These are phyloP conservation scores for Tympanopsis confertula DNA, from an alignment of 2,329 filamentous ascomycete species.

Conservation along the genomic window DNA sequence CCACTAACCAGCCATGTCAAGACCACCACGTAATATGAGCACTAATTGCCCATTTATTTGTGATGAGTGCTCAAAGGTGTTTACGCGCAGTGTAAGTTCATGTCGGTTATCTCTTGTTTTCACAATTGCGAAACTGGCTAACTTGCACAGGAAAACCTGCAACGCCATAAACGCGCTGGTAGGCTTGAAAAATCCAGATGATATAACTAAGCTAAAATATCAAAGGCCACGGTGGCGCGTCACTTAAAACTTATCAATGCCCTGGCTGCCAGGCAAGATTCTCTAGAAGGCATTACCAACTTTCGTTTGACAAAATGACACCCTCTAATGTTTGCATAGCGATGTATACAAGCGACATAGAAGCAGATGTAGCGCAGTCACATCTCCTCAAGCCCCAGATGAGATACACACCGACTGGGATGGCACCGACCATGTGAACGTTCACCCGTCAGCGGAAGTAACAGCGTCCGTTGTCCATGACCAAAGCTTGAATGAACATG, in stretches of 20 bases:
- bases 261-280: slow-evolving; percentile 8
- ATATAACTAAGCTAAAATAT: slow-evolving; percentile 2
- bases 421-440: no score
- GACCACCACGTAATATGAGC: no score
- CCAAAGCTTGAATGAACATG: no score
- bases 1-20: no score
- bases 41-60: slow-evolving; percentile 6
- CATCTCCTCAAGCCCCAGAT: no score
- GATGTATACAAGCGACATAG: slow-evolving; percentile 9
- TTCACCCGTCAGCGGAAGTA: no score
- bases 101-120: not conserved
- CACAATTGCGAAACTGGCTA: not conserved
- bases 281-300: slow-evolving; percentile 6
- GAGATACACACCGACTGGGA: no score
- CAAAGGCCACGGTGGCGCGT: slow-evolving; percentile 8
- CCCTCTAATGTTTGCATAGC: no score
- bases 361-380: slow-evolving; percentile 5
- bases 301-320: no score
- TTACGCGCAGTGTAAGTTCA: slow-evolving; percentile 7
- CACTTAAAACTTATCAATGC: slow-evolving; percentile 9
- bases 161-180: slow-evolving; percentile 10
- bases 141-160: slow-evolving; percentile 8
- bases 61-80: slow-evolving; percentile 7
- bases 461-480: no score
- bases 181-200: not conserved